These are phyloP conservation scores for Cyberlindnera meyerae DNA, from an alignment of 805 yeast genomes.

Conservation along the genomic window DNA sequence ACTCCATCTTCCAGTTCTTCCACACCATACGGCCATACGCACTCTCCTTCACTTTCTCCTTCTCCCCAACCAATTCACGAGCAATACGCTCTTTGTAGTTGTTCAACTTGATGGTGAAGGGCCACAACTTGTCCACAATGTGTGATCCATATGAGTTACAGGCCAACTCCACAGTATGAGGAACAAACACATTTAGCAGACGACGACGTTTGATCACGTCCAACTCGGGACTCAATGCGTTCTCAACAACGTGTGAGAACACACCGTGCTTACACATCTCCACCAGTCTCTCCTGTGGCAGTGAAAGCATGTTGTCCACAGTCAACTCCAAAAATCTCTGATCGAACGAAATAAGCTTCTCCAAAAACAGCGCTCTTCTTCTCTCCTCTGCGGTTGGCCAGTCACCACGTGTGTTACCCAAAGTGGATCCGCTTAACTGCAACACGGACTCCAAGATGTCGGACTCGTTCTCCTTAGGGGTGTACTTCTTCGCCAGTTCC, in stretches of 20 bases:
- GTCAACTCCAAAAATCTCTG: conserved; percentile 50
- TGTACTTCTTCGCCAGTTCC: conserved; percentile 41
- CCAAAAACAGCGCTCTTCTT: conserved; percentile 69
- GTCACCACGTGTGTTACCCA: conserved; percentile 78
- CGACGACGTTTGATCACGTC: conserved; percentile 56
- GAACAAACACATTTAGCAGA: conserved; percentile 59
- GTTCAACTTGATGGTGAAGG: conserved; percentile 68
- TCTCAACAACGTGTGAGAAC: conserved; percentile 83
- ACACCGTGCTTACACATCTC: conserved; percentile 88
- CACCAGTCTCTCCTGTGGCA: conserved; percentile 56
- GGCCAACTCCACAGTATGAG: conserved; percentile 54
- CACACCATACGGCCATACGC: conserved; percentile 87
- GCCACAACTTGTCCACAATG: conserved; percentile 80
- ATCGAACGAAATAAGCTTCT: conserved; percentile 68
- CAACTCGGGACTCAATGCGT: conserved; percentile 47
- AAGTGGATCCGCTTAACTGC: conserved; percentile 60
- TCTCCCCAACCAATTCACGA: conserved; percentile 50
- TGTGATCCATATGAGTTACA: conserved; percentile 92
- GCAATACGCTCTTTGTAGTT: conserved; percentile 87
- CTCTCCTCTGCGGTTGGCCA: conserved; percentile 93
- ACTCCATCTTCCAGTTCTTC: conserved; percentile 92
- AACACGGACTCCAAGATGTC: conserved; percentile 63
- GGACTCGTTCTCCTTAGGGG: conserved; percentile 31
- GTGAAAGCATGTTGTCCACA: conserved; percentile 53
- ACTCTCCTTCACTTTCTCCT: conserved; percentile 74